phyloP scores from a whole-genome alignment of 78 protist genomes.

The Anaeramoeba flamelloides region DNA sequence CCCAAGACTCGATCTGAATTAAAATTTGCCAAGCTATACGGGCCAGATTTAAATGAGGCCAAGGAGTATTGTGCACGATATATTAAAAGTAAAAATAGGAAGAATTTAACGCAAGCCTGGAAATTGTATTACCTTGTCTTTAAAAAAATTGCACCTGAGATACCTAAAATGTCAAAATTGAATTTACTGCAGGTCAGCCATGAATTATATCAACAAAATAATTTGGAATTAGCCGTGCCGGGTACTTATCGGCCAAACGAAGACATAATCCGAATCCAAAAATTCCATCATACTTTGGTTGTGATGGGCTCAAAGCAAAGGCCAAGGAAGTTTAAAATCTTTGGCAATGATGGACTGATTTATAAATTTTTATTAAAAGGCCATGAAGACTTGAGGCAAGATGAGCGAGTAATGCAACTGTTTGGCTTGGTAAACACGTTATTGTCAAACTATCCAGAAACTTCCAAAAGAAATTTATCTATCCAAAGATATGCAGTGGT shows the following conservation, averaged over 20 bases:
- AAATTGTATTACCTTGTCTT: neutral
- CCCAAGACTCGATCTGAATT: neutral
- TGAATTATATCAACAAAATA: neutral
- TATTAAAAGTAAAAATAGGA: neutral
- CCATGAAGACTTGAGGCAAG: neutral
- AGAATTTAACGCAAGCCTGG: neutral
- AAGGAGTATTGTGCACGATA: neutral
- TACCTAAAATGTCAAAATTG: neutral
- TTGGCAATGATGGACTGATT: neutral
- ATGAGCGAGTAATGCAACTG: slow-evolving; percentile 1
- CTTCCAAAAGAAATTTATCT: neutral
- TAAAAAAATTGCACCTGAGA: neutral
- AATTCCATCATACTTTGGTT: neutral
- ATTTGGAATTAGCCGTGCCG: neutral
- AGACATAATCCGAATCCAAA: neutral
- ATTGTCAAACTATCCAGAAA: neutral
- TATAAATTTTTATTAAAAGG: neutral
- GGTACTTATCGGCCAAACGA: neutral
- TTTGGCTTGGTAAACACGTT: neutral
- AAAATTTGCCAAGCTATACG: neutral
- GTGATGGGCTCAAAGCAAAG: neutral
- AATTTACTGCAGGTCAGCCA: neutral
- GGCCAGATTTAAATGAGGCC: neutral
- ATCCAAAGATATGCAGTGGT: neutral
- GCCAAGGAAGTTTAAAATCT: neutral